phyloP scores from a whole-genome alignment of 441 rosid genomes.

The Melastoma candidum region DNA sequence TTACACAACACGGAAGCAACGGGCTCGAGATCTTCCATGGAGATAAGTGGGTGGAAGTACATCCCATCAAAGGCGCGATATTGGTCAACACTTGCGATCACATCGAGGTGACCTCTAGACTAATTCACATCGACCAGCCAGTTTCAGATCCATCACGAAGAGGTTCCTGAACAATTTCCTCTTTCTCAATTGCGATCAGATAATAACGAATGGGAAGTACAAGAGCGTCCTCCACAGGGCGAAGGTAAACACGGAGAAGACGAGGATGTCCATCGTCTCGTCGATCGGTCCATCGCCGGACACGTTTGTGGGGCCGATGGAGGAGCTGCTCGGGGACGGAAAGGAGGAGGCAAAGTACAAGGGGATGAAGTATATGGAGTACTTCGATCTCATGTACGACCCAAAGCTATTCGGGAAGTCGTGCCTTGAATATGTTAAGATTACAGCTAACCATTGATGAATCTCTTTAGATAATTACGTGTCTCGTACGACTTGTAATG shows the following conservation, averaged over 20 bases:
- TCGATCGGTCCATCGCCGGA: conserved; percentile 8
- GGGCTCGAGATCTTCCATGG: conserved; percentile 8
- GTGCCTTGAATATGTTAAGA: conserved; percentile 1
- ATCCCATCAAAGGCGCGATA: background rate
- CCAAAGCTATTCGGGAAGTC: conserved; percentile 3
- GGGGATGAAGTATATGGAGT: conserved; percentile 10
- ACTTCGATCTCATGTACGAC: conserved; percentile 5
- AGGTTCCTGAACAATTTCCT: background rate
- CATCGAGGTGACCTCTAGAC: conserved; percentile 3
- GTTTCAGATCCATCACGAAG: background rate
- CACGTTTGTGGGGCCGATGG: background rate
- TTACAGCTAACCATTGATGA: no score
- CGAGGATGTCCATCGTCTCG: conserved; percentile 9
- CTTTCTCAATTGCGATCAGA: background rate
- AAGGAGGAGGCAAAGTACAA: background rate
- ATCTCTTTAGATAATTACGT: no score
- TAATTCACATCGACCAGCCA: no score
- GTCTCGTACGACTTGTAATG: no score
- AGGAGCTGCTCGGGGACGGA: background rate
- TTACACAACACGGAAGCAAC: conserved; percentile 7
- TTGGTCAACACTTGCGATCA: conserved; percentile 10
- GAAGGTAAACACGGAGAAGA: background rate
- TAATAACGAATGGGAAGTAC: conserved; percentile 16
- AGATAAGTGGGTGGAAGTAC: conserved; percentile 8
- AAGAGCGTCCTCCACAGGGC: conserved; percentile 11